phyloP scores from a whole-genome alignment of 169 alveolate genomes.

The Cyclospora cayetanensis region DNA sequence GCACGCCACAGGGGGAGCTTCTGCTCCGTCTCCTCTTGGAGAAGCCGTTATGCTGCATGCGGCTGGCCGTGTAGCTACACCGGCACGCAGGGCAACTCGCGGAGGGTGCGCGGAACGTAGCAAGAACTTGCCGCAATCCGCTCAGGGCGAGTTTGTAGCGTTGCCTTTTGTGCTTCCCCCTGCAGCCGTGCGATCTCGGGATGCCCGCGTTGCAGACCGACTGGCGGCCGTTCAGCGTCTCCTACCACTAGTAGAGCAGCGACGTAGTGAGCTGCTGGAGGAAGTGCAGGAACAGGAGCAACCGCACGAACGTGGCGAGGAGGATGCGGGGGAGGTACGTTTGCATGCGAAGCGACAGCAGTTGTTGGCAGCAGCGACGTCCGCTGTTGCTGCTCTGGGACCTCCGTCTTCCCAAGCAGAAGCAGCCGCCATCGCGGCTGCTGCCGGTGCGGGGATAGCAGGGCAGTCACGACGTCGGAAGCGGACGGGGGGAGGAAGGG shows the following conservation, averaged over 20 bases:
- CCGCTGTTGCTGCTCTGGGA: constrained; percentile 41
- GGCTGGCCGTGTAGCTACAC: not conserved
- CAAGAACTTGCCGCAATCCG: not conserved
- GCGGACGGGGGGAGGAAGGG: not conserved
- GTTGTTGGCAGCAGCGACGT: constrained; percentile 6
- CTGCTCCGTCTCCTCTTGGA: not conserved
- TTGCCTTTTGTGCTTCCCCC: constrained; percentile 7
- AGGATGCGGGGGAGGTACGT: not conserved
- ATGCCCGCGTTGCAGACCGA: constrained; percentile 21
- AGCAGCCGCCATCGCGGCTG: constrained; percentile 39
- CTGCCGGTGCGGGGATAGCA: constrained; percentile 5
- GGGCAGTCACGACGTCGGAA: not conserved
- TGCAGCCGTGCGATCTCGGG: not conserved
- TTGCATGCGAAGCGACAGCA: not conserved
- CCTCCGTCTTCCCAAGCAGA: not conserved
- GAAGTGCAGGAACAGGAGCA: constrained; percentile 48
- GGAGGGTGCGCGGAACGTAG: not conserved
- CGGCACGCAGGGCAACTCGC: not conserved
- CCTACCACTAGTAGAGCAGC: constrained; percentile 45
- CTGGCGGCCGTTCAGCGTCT: constrained; percentile 24
- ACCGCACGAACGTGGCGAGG: not conserved
- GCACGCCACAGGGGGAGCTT: not conserved
- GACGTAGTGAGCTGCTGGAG: not conserved
- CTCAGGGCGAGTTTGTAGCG: not conserved
- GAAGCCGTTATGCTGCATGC: not conserved